These are phyloP conservation scores for Alternaria tenuissima DNA, from an alignment of 2,329 filamentous ascomycete genomes.

Conservation along the genomic window DNA sequence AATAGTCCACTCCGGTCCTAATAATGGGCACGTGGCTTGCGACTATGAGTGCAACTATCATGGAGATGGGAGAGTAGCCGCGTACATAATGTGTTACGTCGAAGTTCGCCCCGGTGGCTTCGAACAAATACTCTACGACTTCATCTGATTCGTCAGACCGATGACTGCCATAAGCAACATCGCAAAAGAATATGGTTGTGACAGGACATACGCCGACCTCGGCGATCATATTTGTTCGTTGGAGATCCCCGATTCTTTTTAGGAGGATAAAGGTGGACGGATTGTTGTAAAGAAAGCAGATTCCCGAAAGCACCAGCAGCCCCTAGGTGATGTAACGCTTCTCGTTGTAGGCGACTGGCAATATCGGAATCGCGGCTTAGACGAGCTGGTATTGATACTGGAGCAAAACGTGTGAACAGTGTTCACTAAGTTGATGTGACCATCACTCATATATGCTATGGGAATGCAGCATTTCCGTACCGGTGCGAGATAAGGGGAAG, in stretches of 20 bases:
- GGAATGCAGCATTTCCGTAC: background rate
- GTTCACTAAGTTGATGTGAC: background rate
- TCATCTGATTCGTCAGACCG: background rate
- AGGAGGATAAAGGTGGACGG: conserved; percentile 59
- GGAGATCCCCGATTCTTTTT: conserved; percentile 45
- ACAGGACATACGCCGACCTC: conserved; percentile 51
- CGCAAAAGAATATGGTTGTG: conserved; percentile 49
- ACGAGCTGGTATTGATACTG: background rate
- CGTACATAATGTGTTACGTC: background rate
- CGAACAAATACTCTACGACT: background rate
- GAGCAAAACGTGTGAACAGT: background rate
- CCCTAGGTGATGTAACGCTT: too few species aligned
- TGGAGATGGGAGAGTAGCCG: background rate
- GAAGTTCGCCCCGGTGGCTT: background rate
- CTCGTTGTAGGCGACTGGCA: background rate
- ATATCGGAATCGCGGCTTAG: too few species aligned
- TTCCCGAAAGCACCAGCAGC: background rate
- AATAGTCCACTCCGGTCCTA: background rate
- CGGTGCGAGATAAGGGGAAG: background rate
- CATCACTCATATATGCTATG: background rate
- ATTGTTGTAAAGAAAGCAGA: conserved; percentile 57
- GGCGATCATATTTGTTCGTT: conserved; percentile 42
- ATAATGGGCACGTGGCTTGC: background rate
- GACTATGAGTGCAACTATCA: background rate
- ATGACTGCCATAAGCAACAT: conserved; percentile 43